Conservation (phyloP, 257 asterid genomes). For the Fraxinus anomala region DNA sequence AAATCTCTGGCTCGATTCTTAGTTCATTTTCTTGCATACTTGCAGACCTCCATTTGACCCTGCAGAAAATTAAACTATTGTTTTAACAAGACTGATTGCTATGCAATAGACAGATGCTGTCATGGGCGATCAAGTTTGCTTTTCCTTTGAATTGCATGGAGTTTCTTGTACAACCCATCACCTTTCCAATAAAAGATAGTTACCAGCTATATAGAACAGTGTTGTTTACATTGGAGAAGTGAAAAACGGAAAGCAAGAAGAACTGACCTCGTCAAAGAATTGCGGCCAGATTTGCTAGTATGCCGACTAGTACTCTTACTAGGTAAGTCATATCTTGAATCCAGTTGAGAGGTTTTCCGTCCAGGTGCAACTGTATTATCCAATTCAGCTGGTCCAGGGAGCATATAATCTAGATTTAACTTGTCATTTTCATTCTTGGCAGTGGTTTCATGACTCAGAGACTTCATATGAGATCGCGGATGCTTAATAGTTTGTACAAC, state of each 20-base stretch:
- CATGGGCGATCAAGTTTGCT: background rate
- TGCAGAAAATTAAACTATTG: conserved; percentile 34
- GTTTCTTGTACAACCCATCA: background rate
- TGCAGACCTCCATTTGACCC: conserved; percentile 59
- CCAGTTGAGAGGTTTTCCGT: conserved; percentile 46
- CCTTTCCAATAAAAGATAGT: background rate
- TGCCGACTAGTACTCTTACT: conserved; percentile 47
- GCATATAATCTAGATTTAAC: conserved; percentile 59
- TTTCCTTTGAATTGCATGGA: background rate
- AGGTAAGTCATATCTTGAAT: conserved; percentile 29
- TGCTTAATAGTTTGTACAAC: conserved; percentile 86
- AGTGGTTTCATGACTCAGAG: conserved; percentile 50
- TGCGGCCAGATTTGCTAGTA: conserved; percentile 50
- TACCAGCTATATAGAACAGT: background rate
- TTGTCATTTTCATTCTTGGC: conserved; percentile 40
- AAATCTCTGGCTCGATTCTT: conserved; percentile 64
- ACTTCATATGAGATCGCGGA: conserved; percentile 59
- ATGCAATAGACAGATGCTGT: background rate
- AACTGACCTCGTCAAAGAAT: conserved; percentile 74
- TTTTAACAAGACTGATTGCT: conserved; percentile 16
- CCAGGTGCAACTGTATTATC: conserved; percentile 51
- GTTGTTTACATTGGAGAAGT: background rate
- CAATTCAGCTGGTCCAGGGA: conserved; percentile 63
- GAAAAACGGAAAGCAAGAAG: background rate
- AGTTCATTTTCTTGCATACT: conserved; percentile 45